Base-by-base conservation (phyloP, 257 asterid genomes). In the Salvia miltiorrhiza region DNA sequence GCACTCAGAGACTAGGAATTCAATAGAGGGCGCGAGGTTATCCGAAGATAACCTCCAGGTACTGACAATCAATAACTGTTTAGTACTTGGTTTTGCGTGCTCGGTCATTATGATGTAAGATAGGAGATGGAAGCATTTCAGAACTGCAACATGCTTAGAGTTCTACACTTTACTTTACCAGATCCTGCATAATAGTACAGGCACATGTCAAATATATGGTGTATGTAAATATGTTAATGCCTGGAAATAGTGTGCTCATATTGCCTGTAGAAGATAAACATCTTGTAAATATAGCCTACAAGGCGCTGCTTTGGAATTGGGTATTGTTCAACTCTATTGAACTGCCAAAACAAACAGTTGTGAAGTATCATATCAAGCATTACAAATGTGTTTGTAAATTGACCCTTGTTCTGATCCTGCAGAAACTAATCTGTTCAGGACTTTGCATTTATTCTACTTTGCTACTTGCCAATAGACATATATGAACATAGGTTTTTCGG, bases 1-100 rank as follows among this genome's bases (percentile, higher is more conserved):
- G 73, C 79, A 65, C 43, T 80, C 13, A 80, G 77, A 63, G 73
- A 72, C 71, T 79, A 64, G 43, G 70, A 59, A 23, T 12, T 48
- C 37, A 12, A 33, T 11, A 67, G 3, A 24, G 26, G 26, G 5
- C 1, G 20, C 10, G 6, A 40, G 71, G 74, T 54, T 60, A 67
- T 64, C 65, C 10, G 49, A 56, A 67, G 76, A 45, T 71, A 72
- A 58, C 73, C 74, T 40, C 47, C 12, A 45, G 21, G 20, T 63
- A 59, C 41, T 63, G 53, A 7, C 49, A 11, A 20, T 59, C 23
- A 19, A 62, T 24, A 53, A 65, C 49, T 55, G 62, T 41, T 59
- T 19, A 11, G 41, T 9, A 52, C 55, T 21, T 11, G 45, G 47
- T 35, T 23, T 44, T 17, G 32, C 23, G 65, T 50, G 35, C 76